Percentiles rank a stretch among this genome's conserved stretches.
Evolutionary conservation across 2,329 filamentous ascomycete genomes (phyloP).

Genomic region (Pestalotiopsis sp.): DNA sequence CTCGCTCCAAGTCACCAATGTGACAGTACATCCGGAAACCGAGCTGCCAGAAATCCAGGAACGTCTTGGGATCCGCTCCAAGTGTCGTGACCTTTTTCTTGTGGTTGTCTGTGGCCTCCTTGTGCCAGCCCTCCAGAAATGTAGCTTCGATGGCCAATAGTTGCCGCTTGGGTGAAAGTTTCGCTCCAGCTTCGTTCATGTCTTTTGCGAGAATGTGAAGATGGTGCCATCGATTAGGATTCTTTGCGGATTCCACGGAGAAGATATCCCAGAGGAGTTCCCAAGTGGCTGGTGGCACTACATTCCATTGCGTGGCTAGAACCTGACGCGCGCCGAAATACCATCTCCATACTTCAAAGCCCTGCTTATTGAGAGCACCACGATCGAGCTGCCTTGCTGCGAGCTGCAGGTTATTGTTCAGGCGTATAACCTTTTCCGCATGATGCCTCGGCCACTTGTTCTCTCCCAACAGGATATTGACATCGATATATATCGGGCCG

Average conservation of each 20-base stretch:
- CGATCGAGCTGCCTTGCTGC: slow-evolving; percentile 17
- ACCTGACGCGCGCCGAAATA: slow-evolving; percentile 47
- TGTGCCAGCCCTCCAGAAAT: slow-evolving; percentile 61
- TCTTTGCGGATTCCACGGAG: slow-evolving; percentile 48
- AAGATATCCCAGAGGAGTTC: slow-evolving; percentile 65
- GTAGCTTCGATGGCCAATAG: slow-evolving; percentile 69
- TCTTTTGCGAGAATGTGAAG: slow-evolving; percentile 64
- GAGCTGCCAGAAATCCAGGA: slow-evolving; percentile 60
- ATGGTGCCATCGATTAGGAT: slow-evolving; percentile 59
- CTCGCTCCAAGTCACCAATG: slow-evolving; percentile 57
- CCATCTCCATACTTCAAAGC: slow-evolving; percentile 41
- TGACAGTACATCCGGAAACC: slow-evolving; percentile 66
- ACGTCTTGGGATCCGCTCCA: slow-evolving; percentile 47
- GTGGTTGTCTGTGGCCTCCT: slow-evolving; percentile 64
- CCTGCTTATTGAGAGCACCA: slow-evolving; percentile 9
- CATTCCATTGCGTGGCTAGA: slow-evolving; percentile 47
- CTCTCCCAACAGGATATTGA: too few relatives aligned
- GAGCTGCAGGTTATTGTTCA: slow-evolving; percentile 28
- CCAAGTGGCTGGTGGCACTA: slow-evolving; percentile 63
- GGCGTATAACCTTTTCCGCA: background rate
- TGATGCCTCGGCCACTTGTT: background rate
- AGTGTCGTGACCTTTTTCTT: slow-evolving; percentile 55
- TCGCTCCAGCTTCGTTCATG: slow-evolving; percentile 59
- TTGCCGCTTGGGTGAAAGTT: slow-evolving; percentile 57
- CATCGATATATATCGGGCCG: background rate